Evolutionary conservation across 371 early-diverging fungal genomes (phyloP).

Genomic region (Fennellomyces sp.): DNA sequence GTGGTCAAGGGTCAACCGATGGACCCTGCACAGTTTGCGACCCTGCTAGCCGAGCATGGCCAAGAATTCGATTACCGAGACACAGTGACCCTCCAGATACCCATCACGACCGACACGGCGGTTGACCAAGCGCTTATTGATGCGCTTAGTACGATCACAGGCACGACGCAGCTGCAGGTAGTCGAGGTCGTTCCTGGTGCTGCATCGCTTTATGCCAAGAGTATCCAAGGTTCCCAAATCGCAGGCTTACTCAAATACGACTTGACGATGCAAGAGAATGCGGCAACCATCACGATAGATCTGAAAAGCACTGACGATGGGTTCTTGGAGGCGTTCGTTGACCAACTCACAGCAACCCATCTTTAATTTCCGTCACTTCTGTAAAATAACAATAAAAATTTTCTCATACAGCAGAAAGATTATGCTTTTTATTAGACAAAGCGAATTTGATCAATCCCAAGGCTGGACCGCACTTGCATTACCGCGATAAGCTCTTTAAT

Average conservation of each 20-base stretch:
- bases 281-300: conserved; percentile 53
- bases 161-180: conserved; percentile 53
- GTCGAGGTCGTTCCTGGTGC: conserved; percentile 76
- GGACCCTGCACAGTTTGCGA: conserved; percentile 59
- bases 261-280: conserved; percentile 27
- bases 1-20: conserved; percentile 43
- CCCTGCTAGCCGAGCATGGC: conserved; percentile 54
- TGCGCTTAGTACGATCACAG: conserved; percentile 53
- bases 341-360: conserved; percentile 6
- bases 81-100: conserved; percentile 25
- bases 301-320: conserved; percentile 70
- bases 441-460: conserved; percentile 68
- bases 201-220: conserved; percentile 72
- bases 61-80: conserved; percentile 54
- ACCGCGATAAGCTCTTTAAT: conserved; percentile 87
- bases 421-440: conserved; percentile 19
- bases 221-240: conserved; percentile 65
- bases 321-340: conserved; percentile 53
- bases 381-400: background rate
- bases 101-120: conserved; percentile 15
- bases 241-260: conserved; percentile 74
- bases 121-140: conserved; percentile 44
- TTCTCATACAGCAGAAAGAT: background rate
- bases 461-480: conserved; percentile 72
- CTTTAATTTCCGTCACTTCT: background rate